Conservation (phyloP, 306 rosid species). For the Lupinus albus region DNA sequence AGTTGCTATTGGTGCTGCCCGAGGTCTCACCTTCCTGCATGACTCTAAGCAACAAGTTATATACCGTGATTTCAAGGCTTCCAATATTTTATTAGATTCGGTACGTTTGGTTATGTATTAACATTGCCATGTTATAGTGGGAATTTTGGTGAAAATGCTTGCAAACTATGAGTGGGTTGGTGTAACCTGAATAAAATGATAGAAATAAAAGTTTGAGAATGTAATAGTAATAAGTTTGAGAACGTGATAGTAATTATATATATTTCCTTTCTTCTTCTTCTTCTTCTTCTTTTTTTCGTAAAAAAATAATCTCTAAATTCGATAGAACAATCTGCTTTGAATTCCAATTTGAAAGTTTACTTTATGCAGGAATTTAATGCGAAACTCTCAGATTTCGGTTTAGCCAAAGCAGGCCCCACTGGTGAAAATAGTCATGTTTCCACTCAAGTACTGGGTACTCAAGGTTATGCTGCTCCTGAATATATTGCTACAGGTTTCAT, state of each 20-base stretch:
- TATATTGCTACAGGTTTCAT: constrained; percentile 82
- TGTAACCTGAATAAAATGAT: not conserved
- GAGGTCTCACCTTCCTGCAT: constrained; percentile 75
- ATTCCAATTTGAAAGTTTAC: constrained; percentile 21
- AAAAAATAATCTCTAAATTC: constrained; percentile 7
- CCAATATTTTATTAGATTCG: constrained; percentile 79
- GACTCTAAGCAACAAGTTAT: constrained; percentile 66
- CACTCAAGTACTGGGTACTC: constrained; percentile 89
- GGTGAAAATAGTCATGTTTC: constrained; percentile 89
- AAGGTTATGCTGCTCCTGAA: constrained; percentile 96
- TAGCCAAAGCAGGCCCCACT: constrained; percentile 96
- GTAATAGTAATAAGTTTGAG: not conserved
- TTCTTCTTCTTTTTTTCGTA: not conserved
- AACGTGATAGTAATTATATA: not conserved
- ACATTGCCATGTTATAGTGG: constrained; percentile 12
- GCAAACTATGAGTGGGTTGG: constrained; percentile 12
- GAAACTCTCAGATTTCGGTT: constrained; percentile 90
- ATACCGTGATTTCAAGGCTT: constrained; percentile 92
- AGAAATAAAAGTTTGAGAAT: not conserved
- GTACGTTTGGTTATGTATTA: constrained; percentile 51
- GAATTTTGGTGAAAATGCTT: constrained; percentile 12
- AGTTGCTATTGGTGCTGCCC: constrained; percentile 74
- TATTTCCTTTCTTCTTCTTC: not conserved
- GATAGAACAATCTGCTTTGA: not conserved
- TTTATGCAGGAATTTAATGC: constrained; percentile 77